Conservation (phyloP, 75 land plant species). For the Gnetum montanum region DNA sequence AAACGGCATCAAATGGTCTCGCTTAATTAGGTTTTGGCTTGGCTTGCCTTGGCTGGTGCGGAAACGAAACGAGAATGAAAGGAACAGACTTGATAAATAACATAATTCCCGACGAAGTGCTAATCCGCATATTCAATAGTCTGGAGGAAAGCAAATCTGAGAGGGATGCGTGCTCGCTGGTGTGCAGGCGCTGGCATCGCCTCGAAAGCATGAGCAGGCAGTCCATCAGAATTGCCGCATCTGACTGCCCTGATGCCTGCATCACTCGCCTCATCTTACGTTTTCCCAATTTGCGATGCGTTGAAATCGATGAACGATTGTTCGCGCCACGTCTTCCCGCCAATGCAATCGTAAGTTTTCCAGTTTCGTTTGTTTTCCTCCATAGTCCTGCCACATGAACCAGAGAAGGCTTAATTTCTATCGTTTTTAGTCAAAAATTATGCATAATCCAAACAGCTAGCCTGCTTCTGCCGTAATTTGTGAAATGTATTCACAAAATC, state of each 20-base stretch:
- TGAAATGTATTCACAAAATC: no score
- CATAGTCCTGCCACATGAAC: no score
- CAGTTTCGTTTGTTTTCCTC: no score
- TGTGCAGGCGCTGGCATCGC: constrained; percentile 71
- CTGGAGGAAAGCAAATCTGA: constrained; percentile 33
- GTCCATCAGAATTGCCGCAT: constrained; percentile 60
- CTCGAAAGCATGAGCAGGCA: constrained; percentile 63
- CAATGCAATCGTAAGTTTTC: constrained; percentile 6
- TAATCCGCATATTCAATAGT: constrained; percentile 40
- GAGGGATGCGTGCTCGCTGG: constrained; percentile 70
- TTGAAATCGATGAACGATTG: constrained; percentile 68
- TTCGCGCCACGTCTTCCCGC: constrained; percentile 36
- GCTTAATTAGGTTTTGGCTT: no score
- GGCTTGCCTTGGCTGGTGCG: no score
- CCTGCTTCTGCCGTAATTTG: no score
- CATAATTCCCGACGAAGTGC: constrained; percentile 60
- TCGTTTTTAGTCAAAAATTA: no score
- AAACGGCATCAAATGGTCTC: no score
- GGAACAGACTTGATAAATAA: constrained; percentile 56
- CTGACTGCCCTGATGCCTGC: constrained; percentile 54
- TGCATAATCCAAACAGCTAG: no score
- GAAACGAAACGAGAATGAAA: constrained; percentile 47
- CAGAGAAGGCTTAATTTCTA: no score
- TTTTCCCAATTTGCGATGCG: constrained; percentile 34
- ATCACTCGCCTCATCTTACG: constrained; percentile 26